Base-by-base conservation (phyloP, 441 rosid genomes). In the Gossypium schwendimanii region DNA sequence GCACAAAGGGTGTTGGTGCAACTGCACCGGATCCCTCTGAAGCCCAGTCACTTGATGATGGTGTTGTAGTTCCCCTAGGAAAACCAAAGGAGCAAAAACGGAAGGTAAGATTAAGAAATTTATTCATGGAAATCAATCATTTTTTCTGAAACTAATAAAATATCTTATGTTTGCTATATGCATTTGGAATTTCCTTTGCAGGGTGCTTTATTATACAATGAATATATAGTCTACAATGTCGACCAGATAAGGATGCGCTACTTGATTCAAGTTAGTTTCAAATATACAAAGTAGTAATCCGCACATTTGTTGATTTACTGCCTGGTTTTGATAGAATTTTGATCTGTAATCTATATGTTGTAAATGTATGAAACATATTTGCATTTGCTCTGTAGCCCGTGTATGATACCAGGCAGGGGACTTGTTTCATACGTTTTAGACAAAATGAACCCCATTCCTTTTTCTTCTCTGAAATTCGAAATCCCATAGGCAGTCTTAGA, bases 171-270 rank as follows among this genome's bases (percentile, higher is more conserved):
- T 28, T 47, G 50, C 9, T 62, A 11, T 36, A 21, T 21, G 49
- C 63, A 64, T 54, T 33, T 75, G 67, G 5, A 39, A 10, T 69
- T 68, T 31, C 70, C 50, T 50, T 39, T 79, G 85, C 90, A 89
- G 97, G 93, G 89, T 44, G 33, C 74, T 68, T 84, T 94, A 54
- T 6, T 78, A 77, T 89, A 88, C 86, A 92, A 92, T 11, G 97
- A 94, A 71, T 94, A 89, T 83, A 85, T 90, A 50, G 97, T 94
- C 20, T 92, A 90, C 89, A 86, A 88, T 74, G 94, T 89, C 72
- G 91, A 86, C 76, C 97, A 89, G 80, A 91, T 94, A 60, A 83
- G 87, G 83, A 89, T 90, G 96, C 87, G 90, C 18, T 88, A 91
- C 49, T 82, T 88, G 73, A 79, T 93, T 72, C 93, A 89, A 83